These are phyloP conservation scores for Fusarium tuaranense DNA, from an alignment of 2,329 filamentous ascomycete species.

Conservation along the genomic window DNA sequence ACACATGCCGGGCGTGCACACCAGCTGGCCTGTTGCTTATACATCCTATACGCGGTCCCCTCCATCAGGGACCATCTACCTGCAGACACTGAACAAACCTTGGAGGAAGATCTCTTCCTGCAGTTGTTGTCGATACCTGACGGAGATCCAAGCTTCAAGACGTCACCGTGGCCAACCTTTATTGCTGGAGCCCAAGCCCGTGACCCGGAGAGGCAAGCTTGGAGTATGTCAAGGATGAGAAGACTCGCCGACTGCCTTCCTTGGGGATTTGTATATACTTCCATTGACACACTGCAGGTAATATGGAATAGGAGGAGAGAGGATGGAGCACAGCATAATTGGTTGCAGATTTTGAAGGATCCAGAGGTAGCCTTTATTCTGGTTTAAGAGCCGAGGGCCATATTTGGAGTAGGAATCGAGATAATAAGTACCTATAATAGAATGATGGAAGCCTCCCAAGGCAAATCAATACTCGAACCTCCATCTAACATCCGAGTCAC, in stretches of 20 bases:
- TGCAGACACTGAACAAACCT: not conserved
- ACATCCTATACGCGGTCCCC: slow-evolving; percentile 12
- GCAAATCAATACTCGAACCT: slow-evolving; percentile 67
- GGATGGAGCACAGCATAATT: not conserved
- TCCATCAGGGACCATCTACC: not conserved
- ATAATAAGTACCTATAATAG: too few species aligned
- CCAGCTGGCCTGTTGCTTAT: slow-evolving; percentile 12
- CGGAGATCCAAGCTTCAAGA: slow-evolving; percentile 20
- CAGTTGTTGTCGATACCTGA: slow-evolving; percentile 5
- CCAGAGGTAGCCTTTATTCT: slow-evolving; percentile 14
- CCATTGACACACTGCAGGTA: slow-evolving; percentile 9
- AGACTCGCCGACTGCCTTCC: slow-evolving; percentile 4
- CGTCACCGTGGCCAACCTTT: slow-evolving; percentile 19
- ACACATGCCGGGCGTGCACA: slow-evolving; percentile 16
- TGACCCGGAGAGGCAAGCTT: not conserved
- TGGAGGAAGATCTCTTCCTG: not conserved
- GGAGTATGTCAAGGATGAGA: slow-evolving; percentile 10
- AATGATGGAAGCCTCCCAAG: not conserved
- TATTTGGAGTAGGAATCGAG: not conserved
- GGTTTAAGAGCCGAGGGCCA: not conserved
- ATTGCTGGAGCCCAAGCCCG: slow-evolving; percentile 14
- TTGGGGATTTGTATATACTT: slow-evolving; percentile 18
- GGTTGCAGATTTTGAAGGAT: slow-evolving; percentile 16
- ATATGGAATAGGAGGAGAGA: not conserved
- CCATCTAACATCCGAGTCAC: slow-evolving; percentile 74